Percentiles rank a stretch among this genome's conserved stretches.
Evolutionary conservation across 495 filamentous ascomycete species (phyloP).

Genomic region (Lentithecium fluviatile): DNA sequence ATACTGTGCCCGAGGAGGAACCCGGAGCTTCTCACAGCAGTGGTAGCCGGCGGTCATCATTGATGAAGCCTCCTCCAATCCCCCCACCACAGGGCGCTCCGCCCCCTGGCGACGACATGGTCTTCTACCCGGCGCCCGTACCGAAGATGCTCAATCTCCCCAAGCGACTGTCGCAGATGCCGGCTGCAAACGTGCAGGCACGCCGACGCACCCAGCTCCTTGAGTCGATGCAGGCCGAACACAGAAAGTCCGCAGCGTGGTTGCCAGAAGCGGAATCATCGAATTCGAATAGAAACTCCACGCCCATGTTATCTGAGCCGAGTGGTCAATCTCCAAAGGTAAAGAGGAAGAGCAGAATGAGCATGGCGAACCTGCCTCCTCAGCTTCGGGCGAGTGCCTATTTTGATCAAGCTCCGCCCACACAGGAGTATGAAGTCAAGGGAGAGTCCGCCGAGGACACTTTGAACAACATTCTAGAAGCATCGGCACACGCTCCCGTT

Average conservation of each 20-base stretch:
- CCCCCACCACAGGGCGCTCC: conserved; percentile 47
- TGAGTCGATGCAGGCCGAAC: conserved; percentile 43
- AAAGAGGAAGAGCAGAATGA: conserved; percentile 35
- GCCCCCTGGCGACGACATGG: conserved; percentile 69
- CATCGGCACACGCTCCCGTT: conserved; percentile 89
- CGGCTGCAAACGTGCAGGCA: conserved; percentile 59
- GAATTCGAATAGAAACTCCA: conserved; percentile 13
- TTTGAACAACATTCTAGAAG: conserved; percentile 89
- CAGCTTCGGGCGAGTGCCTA: conserved; percentile 89
- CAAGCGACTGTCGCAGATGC: conserved; percentile 76
- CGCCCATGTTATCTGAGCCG: too few species aligned
- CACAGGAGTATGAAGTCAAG: conserved; percentile 67
- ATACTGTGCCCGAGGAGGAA: conserved; percentile 42
- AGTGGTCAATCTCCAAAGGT: neutral
- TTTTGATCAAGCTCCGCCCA: conserved; percentile 69
- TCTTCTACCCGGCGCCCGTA: conserved; percentile 93
- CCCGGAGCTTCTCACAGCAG: conserved; percentile 29
- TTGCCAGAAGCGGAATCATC: conserved; percentile 40
- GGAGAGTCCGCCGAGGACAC: conserved; percentile 82
- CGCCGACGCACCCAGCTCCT: conserved; percentile 61
- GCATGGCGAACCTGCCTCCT: conserved; percentile 63
- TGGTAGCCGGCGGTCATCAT: conserved; percentile 41
- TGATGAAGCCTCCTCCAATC: conserved; percentile 45
- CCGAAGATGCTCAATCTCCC: conserved; percentile 91
- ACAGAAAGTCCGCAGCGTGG: conserved; percentile 51